phyloP scores from a whole-genome alignment of 768 basidiomycete genomes.

The Mycena polygramma region DNA sequence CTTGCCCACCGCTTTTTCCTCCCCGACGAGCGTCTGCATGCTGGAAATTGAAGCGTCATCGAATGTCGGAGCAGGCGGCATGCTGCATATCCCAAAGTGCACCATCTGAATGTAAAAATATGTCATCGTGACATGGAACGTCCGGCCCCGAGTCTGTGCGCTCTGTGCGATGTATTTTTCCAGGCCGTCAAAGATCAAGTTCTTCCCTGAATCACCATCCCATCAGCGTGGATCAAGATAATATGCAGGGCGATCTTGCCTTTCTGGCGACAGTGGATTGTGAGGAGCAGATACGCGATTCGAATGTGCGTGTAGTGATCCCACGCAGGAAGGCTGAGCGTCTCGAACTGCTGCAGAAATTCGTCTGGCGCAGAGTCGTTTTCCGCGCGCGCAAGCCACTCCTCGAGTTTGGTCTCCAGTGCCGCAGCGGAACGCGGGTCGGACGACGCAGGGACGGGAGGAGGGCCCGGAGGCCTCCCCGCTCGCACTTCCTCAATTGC shows the following conservation, averaged over 20 bases:
- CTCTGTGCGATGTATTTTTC: constrained; percentile 55
- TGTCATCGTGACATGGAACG: constrained; percentile 63
- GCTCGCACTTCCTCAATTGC: constrained; percentile 45
- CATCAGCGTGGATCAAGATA: not conserved
- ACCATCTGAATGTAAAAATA: constrained; percentile 66
- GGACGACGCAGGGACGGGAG: not conserved
- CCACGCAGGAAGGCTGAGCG: constrained; percentile 54
- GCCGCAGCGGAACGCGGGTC: constrained; percentile 42
- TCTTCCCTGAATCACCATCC: constrained; percentile 50
- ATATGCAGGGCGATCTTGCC: constrained; percentile 40
- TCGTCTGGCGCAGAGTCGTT: constrained; percentile 46
- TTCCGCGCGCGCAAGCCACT: constrained; percentile 52
- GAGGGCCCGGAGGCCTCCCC: constrained; percentile 3
- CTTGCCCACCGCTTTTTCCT: not conserved
- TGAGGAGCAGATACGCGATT: constrained; percentile 56
- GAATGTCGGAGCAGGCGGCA: constrained; percentile 30
- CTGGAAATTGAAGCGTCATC: not conserved
- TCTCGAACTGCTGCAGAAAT: constrained; percentile 53
- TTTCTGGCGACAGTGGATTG: constrained; percentile 56
- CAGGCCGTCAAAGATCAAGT: constrained; percentile 59
- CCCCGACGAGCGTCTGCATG: not conserved
- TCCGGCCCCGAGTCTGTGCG: constrained; percentile 52
- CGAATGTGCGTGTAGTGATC: constrained; percentile 66
- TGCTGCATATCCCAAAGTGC: constrained; percentile 59
- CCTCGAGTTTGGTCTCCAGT: constrained; percentile 50